Evolutionary conservation across 495 filamentous ascomycete species (phyloP).

Genomic region (Hypoxylon lenormandii): DNA sequence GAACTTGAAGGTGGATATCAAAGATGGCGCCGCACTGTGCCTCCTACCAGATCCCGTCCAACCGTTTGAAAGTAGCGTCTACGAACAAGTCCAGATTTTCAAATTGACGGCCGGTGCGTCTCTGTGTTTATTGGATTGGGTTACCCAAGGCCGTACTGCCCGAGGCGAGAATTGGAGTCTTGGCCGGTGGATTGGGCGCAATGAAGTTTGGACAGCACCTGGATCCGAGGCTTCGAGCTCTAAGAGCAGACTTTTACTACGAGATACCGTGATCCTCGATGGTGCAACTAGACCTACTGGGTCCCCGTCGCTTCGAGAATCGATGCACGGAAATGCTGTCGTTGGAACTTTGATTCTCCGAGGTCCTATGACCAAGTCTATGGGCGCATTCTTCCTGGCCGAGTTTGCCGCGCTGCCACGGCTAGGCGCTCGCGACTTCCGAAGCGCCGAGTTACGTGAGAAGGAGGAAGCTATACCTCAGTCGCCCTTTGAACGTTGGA

Average conservation of each 20-base stretch:
- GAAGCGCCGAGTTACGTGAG: slow-evolving; percentile 57
- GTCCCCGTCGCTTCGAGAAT: slow-evolving; percentile 57
- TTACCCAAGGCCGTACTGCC: slow-evolving; percentile 84
- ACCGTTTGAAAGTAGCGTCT: slow-evolving; percentile 82
- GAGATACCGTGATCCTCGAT: slow-evolving; percentile 84
- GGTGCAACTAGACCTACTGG: slow-evolving; percentile 53
- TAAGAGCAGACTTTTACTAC: slow-evolving; percentile 73
- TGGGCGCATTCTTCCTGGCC: slow-evolving; percentile 76
- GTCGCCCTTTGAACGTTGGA: slow-evolving; percentile 59
- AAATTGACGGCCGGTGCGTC: slow-evolving; percentile 68
- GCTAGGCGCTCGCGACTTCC: slow-evolving; percentile 85
- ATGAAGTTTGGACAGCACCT: slow-evolving; percentile 78
- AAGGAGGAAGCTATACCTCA: slow-evolving; percentile 55
- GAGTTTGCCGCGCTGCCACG: slow-evolving; percentile 81
- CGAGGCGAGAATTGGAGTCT: slow-evolving; percentile 92
- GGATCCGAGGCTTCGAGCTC: slow-evolving; percentile 23
- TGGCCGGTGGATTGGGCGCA: slow-evolving; percentile 77
- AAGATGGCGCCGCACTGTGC: slow-evolving; percentile 74
- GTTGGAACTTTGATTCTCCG: slow-evolving; percentile 86
- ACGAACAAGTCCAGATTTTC: slow-evolving; percentile 84
- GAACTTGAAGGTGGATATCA: slow-evolving; percentile 71
- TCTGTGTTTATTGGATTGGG: slow-evolving; percentile 91
- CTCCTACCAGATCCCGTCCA: slow-evolving; percentile 95
- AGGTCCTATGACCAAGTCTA: slow-evolving; percentile 73
- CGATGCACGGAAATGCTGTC: slow-evolving; percentile 75